phyloP scores from a whole-genome alignment of 2,329 filamentous ascomycete genomes.

The Trichoderma sp. region DNA sequence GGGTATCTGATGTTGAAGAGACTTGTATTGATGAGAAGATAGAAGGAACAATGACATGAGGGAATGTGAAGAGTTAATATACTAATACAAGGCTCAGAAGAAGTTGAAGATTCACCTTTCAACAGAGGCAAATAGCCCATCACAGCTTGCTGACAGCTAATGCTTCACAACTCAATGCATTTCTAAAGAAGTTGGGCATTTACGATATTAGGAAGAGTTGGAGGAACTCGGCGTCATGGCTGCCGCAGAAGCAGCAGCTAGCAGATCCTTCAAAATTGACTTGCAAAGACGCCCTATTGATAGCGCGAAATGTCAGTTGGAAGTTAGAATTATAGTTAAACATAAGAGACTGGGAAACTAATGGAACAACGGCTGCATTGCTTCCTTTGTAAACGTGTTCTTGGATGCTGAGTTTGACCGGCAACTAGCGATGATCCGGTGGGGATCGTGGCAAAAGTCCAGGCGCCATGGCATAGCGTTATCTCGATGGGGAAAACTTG shows the following conservation, averaged over 20 bases:
- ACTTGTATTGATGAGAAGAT: background rate
- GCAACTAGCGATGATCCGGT: background rate
- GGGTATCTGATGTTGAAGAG: background rate
- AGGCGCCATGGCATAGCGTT: background rate
- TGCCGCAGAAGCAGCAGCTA: background rate
- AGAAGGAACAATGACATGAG: background rate
- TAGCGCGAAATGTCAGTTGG: background rate
- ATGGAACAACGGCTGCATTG: background rate
- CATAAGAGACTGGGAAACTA: background rate
- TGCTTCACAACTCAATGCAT: background rate
- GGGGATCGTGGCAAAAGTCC: background rate
- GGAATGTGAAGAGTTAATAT: background rate
- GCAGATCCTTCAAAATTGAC: background rate
- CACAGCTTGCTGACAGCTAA: background rate
- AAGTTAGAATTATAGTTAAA: background rate
- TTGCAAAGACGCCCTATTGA: background rate
- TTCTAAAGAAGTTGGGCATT: background rate
- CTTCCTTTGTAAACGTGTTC: background rate
- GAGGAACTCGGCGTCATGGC: background rate
- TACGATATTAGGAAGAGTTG: background rate
- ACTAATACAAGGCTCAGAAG: background rate
- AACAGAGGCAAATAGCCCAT: background rate
- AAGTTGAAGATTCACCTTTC: background rate
- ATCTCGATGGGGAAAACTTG: background rate
- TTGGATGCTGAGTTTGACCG: background rate